Evolutionary conservation across 371 early-diverging fungal genomes (phyloP).

Genomic region (Mycotypha africana): DNA sequence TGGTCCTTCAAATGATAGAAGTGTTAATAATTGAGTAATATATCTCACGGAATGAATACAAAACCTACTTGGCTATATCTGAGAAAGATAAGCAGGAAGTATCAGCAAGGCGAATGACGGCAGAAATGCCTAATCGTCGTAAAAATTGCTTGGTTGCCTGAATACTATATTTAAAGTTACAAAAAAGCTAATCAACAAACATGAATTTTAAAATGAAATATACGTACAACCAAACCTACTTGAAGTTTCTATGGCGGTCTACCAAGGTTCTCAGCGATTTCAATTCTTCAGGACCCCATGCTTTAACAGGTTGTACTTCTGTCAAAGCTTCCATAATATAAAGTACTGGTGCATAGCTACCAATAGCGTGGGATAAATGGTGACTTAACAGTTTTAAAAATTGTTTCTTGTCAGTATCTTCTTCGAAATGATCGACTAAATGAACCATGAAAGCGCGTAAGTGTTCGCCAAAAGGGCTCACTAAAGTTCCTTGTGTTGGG

Average conservation of each 20-base stretch:
- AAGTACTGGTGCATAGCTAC: conserved; percentile 30
- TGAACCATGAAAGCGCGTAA: conserved; percentile 23
- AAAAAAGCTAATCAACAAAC: too few species aligned
- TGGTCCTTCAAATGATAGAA: conserved; percentile 16
- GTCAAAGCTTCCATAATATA: conserved; percentile 36
- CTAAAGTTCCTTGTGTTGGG: conserved; percentile 33
- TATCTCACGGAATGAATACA: background rate
- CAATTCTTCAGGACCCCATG: conserved; percentile 43
- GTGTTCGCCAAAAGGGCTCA: conserved; percentile 44
- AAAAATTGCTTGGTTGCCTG: conserved; percentile 28
- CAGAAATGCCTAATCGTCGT: conserved; percentile 29
- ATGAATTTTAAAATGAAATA: too few species aligned
- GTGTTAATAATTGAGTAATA: background rate
- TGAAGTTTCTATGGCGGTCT: conserved; percentile 39
- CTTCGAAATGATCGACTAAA: conserved; percentile 5
- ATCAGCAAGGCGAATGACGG: conserved; percentile 18
- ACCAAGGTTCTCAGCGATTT: conserved; percentile 35
- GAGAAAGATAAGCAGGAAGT: conserved; percentile 26
- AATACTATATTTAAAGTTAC: too few species aligned
- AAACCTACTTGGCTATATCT: conserved; percentile 39
- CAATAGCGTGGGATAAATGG: conserved; percentile 34
- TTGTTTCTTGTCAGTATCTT: conserved; percentile 20
- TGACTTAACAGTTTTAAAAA: conserved; percentile 36
- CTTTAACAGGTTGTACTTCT: conserved; percentile 11
- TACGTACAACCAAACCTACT: too few species aligned